Base-by-base conservation (phyloP, 73 alveolate genomes). In the Blepharisma stoltei region DNA sequence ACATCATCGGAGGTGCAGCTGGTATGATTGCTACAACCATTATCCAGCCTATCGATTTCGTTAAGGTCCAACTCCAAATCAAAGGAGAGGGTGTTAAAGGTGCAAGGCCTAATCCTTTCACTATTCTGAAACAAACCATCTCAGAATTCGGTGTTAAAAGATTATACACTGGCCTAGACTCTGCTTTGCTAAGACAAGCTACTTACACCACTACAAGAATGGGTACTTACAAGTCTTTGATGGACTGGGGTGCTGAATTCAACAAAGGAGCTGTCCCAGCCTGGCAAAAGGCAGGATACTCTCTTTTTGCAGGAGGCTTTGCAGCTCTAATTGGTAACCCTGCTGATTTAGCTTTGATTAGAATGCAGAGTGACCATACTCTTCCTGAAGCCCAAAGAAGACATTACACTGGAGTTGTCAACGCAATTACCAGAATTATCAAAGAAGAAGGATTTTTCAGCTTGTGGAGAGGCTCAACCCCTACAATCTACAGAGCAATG, bases 281-380 rank as follows among this genome's bases (percentile, higher is more conserved):
- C 50, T 66, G 82, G 47, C 78, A 86, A 70, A 94, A 90, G 75
- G 78, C 91, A 43, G 85, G 81, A 23, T 90, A 89, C 41, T 92
- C 98, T 6, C 83, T 94, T 45, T 53, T 76, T 49, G 98, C 98
- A 43, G 98, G 98, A 18, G 93, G 88, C 43, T 20, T 89, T 55
- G 98, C 96, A 21, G 91, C 98, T 32, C 81, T 94, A 46, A 81
- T 93, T 50, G 98, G 99, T 21, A 95, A 84, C 78, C 99, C 99
- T 32, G 97, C 97, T 45, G 99, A 95, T 85, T 80, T 95, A 76
- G 97, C 95, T 32, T 83, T 95, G 23, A 90, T 95, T 54, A 84
- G 99, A 67, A 83, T 95, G 89, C 94, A 95, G 81, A 88, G 95
- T 69, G 95, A 89, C 70, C 54, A 77, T 7, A 83, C 93, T n/a